These are phyloP conservation scores for Aspergillus versicolor DNA, from an alignment of 2,329 filamentous ascomycete genomes.

Conservation along the genomic window DNA sequence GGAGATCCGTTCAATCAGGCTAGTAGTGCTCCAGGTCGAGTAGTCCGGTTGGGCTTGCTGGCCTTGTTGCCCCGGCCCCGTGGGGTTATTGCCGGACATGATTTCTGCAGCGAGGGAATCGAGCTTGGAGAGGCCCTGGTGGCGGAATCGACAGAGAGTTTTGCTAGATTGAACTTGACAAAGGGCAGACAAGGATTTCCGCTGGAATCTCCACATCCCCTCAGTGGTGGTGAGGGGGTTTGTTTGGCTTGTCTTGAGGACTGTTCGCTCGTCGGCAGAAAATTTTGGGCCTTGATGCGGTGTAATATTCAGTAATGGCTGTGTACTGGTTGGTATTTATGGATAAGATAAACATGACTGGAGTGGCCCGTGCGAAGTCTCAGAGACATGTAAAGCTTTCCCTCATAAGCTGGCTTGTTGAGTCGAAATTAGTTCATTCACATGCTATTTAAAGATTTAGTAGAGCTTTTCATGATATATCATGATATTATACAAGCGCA, in stretches of 20 bases:
- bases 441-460: no score
- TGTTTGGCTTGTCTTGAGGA: not conserved
- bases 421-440: no score
- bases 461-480: no score
- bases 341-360: not conserved
- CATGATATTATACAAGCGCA: no score
- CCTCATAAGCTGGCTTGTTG: no score
- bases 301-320: not conserved
- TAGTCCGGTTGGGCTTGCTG: conserved; percentile 48
- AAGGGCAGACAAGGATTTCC: conserved; percentile 14
- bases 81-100: conserved; percentile 22
- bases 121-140: conserved; percentile 13
- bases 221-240: conserved; percentile 3
- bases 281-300: not conserved
- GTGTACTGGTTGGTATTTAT: not conserved
- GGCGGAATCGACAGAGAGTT: conserved; percentile 11
- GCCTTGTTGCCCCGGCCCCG: conserved; percentile 11
- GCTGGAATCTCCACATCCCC: conserved; percentile 34
- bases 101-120: conserved; percentile 17
- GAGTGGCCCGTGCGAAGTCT: no score
- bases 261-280: not conserved
- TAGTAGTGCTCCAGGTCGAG: conserved; percentile 65
- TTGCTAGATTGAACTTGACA: conserved; percentile 6
- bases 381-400: no score
- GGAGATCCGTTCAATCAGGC: conserved; percentile 66